Evolutionary conservation across 352 stramenopile genomes (phyloP), one percentile per base, ranked within the genome.

Genomic region (Globisporangium cystogenes): DNA sequence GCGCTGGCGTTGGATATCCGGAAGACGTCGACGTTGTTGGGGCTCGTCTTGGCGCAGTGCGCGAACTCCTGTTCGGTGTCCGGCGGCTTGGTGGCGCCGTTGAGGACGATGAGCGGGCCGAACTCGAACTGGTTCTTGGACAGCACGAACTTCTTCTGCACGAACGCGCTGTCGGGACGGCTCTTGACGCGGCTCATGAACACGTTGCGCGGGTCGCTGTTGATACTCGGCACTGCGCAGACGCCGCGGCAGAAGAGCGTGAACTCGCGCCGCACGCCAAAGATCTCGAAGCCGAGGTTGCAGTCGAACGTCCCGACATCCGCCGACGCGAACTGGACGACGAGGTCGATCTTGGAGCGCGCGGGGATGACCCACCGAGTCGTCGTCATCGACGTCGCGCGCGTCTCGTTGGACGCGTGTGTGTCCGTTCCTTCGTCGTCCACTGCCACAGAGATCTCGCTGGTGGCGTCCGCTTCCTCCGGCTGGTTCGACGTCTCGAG

Each of bases 101-200:
- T 50, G 31, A 59, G 43, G 15, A 90, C 69, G n/a, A 97, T 80
- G 12, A 98, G 72, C 6, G 93, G 91, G 0, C 93, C 93, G 51
- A 98, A 98, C 43, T 98, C 91, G 60, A 97, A 98, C 52, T 84
- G 69, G 43, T 87, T 87, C 46, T 75, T 86, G 0, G 86, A 87
- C 4, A 95, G 54, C 2, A 98, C 85, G 48, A 92, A 98, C n/a
- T 95, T 92, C 53, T 98, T 98, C 7, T 84, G 68, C 16, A 96
- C 75, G 62, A 91, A 79, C 10, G 64, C 56, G 7, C 67, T 55
- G 21, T 93, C 84, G 2, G 76, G 66, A 10, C 71, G 66, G 31
- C 72, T 82, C 64, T 98, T 98, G 16, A 97, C 65, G 15, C 93
- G 82, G 42, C 77, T 84, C 93, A 98, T 98, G 56, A 98, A 98